Conservation (phyloP, 2,329 filamentous ascomycete species). For the Ascochyta clinopodiicola region DNA sequence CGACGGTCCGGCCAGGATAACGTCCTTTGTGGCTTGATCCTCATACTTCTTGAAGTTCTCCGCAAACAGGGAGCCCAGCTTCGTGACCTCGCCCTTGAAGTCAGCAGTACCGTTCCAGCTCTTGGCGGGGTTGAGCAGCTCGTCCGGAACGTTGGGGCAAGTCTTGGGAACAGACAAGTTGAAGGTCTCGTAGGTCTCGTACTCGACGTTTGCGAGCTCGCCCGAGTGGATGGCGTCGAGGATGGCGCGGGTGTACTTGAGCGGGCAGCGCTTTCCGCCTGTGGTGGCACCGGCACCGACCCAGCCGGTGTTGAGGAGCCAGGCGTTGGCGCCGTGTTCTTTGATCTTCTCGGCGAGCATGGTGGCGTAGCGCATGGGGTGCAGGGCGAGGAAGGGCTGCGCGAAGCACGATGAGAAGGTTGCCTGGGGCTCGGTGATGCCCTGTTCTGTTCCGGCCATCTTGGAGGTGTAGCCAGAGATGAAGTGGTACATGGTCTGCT, state of each 20-base stretch:
- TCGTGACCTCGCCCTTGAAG: constrained; percentile 87
- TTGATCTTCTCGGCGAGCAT: constrained; percentile 99
- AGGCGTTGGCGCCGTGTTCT: constrained; percentile 92
- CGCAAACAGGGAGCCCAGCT: constrained; percentile 87
- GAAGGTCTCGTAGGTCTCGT: constrained; percentile 95
- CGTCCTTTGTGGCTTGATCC: constrained; percentile 46
- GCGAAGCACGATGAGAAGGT: constrained; percentile 99
- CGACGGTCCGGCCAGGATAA: too few relatives aligned
- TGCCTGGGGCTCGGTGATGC: constrained; percentile 94
- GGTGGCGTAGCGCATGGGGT: constrained; percentile 98
- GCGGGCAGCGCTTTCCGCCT: constrained; percentile 91
- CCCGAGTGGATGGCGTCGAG: constrained; percentile 97
- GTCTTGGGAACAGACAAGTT: constrained; percentile 94
- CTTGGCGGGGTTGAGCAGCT: constrained; percentile 93
- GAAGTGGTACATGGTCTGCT: constrained; percentile 99
- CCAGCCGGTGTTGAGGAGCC: constrained; percentile 98
- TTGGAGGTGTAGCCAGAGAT: constrained; percentile 99
- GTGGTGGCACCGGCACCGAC: constrained; percentile 89
- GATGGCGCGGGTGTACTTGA: constrained; percentile 99
- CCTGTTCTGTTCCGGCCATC: constrained; percentile 99
- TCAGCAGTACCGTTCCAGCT: constrained; percentile 85
- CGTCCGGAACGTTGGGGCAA: constrained; percentile 85
- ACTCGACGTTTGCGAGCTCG: constrained; percentile 90
- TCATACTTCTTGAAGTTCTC: constrained; percentile 99
- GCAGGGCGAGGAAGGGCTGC: constrained; percentile 96